Conservation (phyloP, 2,329 filamentous ascomycete species). For the Penicillium concentricum region DNA sequence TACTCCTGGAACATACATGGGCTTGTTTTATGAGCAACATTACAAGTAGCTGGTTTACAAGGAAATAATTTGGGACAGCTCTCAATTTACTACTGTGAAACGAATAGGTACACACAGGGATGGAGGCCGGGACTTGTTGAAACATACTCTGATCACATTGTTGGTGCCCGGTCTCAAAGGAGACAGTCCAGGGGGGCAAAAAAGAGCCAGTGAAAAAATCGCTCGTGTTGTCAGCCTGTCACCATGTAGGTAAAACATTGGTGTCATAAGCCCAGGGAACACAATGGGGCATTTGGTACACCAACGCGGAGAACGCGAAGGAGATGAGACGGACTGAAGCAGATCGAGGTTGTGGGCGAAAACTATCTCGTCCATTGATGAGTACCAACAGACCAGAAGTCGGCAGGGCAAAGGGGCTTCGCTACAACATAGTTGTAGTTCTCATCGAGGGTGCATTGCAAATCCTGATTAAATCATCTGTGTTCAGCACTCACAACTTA, state of each 20-base stretch:
- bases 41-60: background rate
- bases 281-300: background rate
- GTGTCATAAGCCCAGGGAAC: background rate
- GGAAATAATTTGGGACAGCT: background rate
- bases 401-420: background rate
- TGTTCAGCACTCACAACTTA: background rate
- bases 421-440: background rate
- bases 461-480: background rate
- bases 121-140: background rate
- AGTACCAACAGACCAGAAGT: background rate
- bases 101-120: background rate
- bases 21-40: background rate
- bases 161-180: background rate
- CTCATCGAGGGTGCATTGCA: background rate
- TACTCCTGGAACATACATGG: background rate
- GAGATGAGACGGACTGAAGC: background rate
- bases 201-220: background rate
- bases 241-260: background rate
- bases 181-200: background rate
- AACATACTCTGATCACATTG: background rate
- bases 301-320: background rate
- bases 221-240: slow-evolving; percentile 3
- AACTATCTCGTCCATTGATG: background rate
- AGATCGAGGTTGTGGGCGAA: background rate
- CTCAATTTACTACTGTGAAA: background rate